Base-by-base conservation (phyloP, 495 filamentous ascomycete genomes). In the Tuber aestivum region DNA sequence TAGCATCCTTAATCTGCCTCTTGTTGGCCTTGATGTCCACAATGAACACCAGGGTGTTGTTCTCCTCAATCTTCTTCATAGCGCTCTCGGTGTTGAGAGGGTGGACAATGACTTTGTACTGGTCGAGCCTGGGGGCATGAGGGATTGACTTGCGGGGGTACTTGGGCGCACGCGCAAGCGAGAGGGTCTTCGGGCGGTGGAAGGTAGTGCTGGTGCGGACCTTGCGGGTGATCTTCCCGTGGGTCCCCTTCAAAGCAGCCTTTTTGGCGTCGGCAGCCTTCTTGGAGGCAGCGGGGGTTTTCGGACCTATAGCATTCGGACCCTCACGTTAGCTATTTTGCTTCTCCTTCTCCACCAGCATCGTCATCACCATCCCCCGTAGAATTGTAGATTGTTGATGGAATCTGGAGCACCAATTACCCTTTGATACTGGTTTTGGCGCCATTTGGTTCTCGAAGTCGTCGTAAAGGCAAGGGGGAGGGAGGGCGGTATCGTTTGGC, bases 11-110 rank as follows among this genome's bases (percentile, higher is more conserved):
- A 87, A 99, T 99, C 90, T 99, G 95, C 84, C 94, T 91, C 93
- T 99, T 99, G 89, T 99, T 99, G 83, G 93, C 90, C 92, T 97
- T 97, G 85, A 94, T 90, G 81, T 99, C 93, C 83, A 97, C 94
- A 84, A 98, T 97, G 88, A 99, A 98, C 81, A 98, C 96, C 37
- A 98, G 89, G 82, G 95, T 97, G 90, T 99, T 97, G 90, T 98
- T 93, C 92, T 98, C 95, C 90, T 98, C 96, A 80, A 98, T 97
- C 92, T 97, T 97, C 93, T 99, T 99, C 93, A 99, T 97, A 83
- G 95, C 96, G 81, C 91, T 93, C 91, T 99, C 95, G 72, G 95
- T 97, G 89, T 99, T 99, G 77, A 99, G 89, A 71, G 90, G 90
- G 88, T 92, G 89, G 81, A 93, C 87, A 84, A 96, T 91, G 84